Base-by-base conservation (phyloP, 2,329 filamentous ascomycete species). In the Ascochyta viciae-villosae region DNA sequence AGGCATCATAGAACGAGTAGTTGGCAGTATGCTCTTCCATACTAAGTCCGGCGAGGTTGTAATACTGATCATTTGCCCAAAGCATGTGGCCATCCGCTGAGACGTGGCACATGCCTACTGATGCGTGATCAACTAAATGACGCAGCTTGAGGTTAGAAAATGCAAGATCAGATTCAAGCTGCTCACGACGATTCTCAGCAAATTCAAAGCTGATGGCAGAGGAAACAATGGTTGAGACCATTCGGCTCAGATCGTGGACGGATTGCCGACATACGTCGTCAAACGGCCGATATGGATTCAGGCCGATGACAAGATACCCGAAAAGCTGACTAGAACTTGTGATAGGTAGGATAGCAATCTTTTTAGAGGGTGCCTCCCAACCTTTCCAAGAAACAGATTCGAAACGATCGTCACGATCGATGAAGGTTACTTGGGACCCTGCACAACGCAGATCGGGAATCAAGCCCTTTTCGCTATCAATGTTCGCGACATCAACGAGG, bases 231-330 rank as follows among this genome's bases (percentile, higher is more conserved):
- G 66, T 65, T 0, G 70, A 67, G 6, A 61, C 49, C 53, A 70
- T 69, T 2, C 64, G 61, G 7, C 52, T 50, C 9, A 75, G 57
- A 29, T 73, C 63, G 22, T 61, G 62, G 9, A 70, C 27, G 37
- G 73, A 74, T 19, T 69, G 68, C n/a, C 64, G 42, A 44, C 67
- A 73, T 3, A 53, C 51, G 10, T 62, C 57, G 34, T 73, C 70
- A 34, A 68, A 70, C 1, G 62, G 61, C 22, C 71, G 62, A 26
- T 65, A 69, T 4, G 70, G 72, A 40, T 74, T 75, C 15, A 70
- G 64, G 1, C 73, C 74, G 2, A 71, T 51, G 8, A 74, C 52
- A 6, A 71, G 60, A 43, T 63, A 70, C 24, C 64, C 66, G 38
- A 62, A 62, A 4, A 63, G 24, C 15, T 57, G 59, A 10, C 41